Evolutionary conservation across 805 yeast genomes (phyloP), one percentile per base, ranked within the genome.

Genomic region (Zygotorulaspora florentina): DNA sequence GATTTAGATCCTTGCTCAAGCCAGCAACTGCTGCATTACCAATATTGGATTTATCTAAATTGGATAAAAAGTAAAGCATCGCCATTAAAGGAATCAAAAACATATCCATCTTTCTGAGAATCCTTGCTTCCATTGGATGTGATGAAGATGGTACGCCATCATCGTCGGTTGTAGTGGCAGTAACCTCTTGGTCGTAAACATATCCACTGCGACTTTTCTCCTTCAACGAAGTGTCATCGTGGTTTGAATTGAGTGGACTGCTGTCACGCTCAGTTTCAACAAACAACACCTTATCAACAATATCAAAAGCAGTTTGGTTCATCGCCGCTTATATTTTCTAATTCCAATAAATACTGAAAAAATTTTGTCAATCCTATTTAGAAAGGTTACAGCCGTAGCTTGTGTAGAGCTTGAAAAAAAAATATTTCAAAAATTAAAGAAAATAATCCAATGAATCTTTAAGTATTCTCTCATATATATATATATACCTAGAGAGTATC

Each of bases 1-100:
- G 56, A 7, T 67, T 64, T 15, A 76, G 46, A 43, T 69, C 74
- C 23, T 65, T 64, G 0, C 68, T 59, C 49, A 79, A 52, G 3
- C 84, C 83, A 11, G 80, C 82, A 2, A 75, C 68, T 35, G 70
- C 70, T 8, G 83, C 83, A 55, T 79, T 79, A 53, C 83, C 83
- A 43, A 79, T 76, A 55, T 78, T 79, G 11, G 81, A 74, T 48
- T 77, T 70, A 59, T 79, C 84, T 45, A 79, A 61, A 39, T 70
- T 68, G 2, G 79, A 71, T 37, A 73, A 62, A 45, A 76, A 69
- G 55, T 75, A 76, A 35, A 72, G 59, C 16, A 69, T 46, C 8
- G 71, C 60, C 45, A 75, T 59, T 44, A 75, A 57, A 1, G 80
- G 79, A 39, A 75, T 61, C 11, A 75, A 54, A 39, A 65, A 66